Evolutionary conservation across 192 early-diverging fungal species (phyloP), one percentile per base, ranked within the genome.

Genomic region (Backusella westeae): DNA sequence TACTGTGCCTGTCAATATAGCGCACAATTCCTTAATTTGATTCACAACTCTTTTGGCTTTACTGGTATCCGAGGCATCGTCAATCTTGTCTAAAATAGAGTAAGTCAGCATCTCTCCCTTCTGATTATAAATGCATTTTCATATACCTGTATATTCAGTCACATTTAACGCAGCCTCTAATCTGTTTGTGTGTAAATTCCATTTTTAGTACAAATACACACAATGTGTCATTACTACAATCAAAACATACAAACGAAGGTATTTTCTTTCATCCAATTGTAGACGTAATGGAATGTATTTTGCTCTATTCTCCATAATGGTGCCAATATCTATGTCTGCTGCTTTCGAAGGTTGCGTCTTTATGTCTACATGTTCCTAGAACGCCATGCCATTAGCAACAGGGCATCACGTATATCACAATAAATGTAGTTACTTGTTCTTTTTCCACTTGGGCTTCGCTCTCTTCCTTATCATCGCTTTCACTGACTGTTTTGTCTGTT

Each of bases 21-120:
- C 92, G 78, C 98, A 99, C 34, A 99, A 87, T 77, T 99, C 97
- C 69, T 94, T 94, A 81, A 99, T 98, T 81, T 99, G 98, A 52
- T 86, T 85, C 4, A 99, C 94, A 34, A 96, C 96, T 36, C 97
- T 92, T 82, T 93, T 94, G 34, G 90, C 79, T 79, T 97, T 97
- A 87, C 85, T 93, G 32, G 87, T 87, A 76, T 94, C 95, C 34
- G 89, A 89, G 32, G 97, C 83, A 38, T 85, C 85, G 70, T 90
- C 88, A 71, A 88, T 87, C 32, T 75, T 80, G 34, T 72, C 69
- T 75, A 52, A 15, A 3, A 56, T 17, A 36, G 39, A 19, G 32
- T 15, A n/a, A 15, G 36, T 75, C n/a, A 75, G 29, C 26, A 1
- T 32, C 23, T 2, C 32, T 46, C 15, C 35, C 21, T 59, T 21